Percentiles rank a stretch among this genome's conserved stretches.
phyloP scores from a whole-genome alignment of 2,329 filamentous ascomycete genomes.

The Pochonia chlamydosporia region DNA sequence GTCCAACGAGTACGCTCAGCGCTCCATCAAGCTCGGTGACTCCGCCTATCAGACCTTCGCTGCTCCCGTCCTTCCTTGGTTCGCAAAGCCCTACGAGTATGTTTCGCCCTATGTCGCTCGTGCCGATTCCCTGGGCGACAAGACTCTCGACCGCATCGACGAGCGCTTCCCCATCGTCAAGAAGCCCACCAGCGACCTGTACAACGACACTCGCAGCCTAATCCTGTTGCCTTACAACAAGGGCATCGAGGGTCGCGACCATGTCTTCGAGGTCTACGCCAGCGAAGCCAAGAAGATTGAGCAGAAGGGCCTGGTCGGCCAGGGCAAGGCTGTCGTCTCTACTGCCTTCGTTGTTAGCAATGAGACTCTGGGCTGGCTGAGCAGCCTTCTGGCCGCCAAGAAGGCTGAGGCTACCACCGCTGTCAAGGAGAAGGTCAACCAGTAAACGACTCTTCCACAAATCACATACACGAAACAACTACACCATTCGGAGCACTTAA shows the following conservation, averaged over 20 bases:
- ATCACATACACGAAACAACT: neutral
- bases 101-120: slow-evolving; percentile 79
- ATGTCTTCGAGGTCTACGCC: slow-evolving; percentile 51
- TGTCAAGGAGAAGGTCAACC: slow-evolving; percentile 45
- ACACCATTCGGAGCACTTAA: neutral
- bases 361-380: slow-evolving; percentile 58
- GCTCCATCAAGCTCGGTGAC: slow-evolving; percentile 70
- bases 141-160: slow-evolving; percentile 65
- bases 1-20: slow-evolving; percentile 75
- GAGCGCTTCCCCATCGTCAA: slow-evolving; percentile 66
- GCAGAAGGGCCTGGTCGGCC: slow-evolving; percentile 58
- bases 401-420: slow-evolving; percentile 59
- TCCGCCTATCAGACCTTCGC: slow-evolving; percentile 71
- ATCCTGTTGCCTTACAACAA: slow-evolving; percentile 59
- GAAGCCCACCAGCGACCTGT: slow-evolving; percentile 68
- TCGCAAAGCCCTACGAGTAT: slow-evolving; percentile 74
- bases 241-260: slow-evolving; percentile 55
- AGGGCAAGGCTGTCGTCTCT: slow-evolving; percentile 63
- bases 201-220: slow-evolving; percentile 55
- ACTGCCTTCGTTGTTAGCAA: slow-evolving; percentile 62
- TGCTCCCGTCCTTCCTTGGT: slow-evolving; percentile 64
- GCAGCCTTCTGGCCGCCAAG: slow-evolving; percentile 52
- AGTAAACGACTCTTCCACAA: slow-evolving; percentile 24
- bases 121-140: slow-evolving; percentile 71
- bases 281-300: slow-evolving; percentile 58